Evolutionary conservation across 495 filamentous ascomycete species (phyloP).

Genomic region (Daldinia caldariorum): DNA sequence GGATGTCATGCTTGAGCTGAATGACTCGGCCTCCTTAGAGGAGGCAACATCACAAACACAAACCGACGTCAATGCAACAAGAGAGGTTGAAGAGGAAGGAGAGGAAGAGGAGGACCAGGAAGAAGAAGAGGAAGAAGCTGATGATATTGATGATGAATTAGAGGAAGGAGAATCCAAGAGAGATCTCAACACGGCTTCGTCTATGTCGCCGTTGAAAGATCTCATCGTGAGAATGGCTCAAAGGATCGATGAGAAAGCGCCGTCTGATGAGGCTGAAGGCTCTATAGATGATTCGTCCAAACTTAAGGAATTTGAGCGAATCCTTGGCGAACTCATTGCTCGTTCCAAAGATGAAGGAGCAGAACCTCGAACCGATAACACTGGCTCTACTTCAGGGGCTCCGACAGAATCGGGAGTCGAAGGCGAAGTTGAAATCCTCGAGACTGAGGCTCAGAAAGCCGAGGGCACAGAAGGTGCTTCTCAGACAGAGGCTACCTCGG

Average conservation of each 20-base stretch:
- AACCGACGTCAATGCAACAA: background rate
- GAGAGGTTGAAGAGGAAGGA: constrained; percentile 30
- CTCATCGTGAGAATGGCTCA: constrained; percentile 42
- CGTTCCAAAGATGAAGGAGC: constrained; percentile 44
- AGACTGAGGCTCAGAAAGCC: constrained; percentile 12
- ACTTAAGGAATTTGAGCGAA: constrained; percentile 52
- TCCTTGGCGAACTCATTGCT: constrained; percentile 52
- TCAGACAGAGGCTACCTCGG: constrained; percentile 8
- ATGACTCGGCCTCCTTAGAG: constrained; percentile 6
- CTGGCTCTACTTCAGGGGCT: background rate
- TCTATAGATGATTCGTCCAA: constrained; percentile 44
- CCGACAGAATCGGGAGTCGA: constrained; percentile 11
- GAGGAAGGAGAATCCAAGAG: constrained; percentile 43
- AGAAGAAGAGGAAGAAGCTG: constrained; percentile 41
- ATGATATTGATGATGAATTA: constrained; percentile 37
- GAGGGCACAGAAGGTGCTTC: constrained; percentile 15
- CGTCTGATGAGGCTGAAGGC: constrained; percentile 34
- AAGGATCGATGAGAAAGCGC: constrained; percentile 35
- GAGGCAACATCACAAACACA: constrained; percentile 6
- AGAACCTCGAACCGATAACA: constrained; percentile 33
- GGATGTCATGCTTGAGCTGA: background rate
- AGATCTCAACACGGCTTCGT: constrained; percentile 27
- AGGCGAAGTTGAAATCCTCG: constrained; percentile 2
- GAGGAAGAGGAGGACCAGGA: constrained; percentile 42
- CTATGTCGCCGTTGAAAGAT: constrained; percentile 42